Evolutionary conservation across 2,329 filamentous ascomycete genomes (phyloP).

Genomic region (Aspergillus cejpii): DNA sequence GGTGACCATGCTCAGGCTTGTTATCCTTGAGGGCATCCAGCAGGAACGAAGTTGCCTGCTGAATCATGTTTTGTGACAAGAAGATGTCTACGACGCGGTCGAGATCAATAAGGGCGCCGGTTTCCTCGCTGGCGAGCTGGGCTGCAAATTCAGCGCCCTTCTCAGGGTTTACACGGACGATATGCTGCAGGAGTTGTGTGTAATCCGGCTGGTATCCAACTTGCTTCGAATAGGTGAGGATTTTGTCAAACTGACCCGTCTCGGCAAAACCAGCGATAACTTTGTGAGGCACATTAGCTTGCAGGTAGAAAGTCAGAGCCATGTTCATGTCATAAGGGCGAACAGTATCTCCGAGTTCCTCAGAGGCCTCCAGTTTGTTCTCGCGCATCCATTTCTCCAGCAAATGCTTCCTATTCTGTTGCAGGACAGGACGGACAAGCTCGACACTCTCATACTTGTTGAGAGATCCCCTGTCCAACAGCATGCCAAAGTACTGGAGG

Average conservation of each 20-base stretch:
- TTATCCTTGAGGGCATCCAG: constrained; percentile 94
- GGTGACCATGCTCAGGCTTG: constrained; percentile 81
- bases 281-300: constrained; percentile 86
- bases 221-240: constrained; percentile 80
- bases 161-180: constrained; percentile 82
- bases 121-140: constrained; percentile 82
- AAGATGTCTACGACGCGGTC: constrained; percentile 96
- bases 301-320: constrained; percentile 81
- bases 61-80: constrained; percentile 95
- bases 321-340: constrained; percentile 82
- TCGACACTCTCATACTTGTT: constrained; percentile 94
- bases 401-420: constrained; percentile 89
- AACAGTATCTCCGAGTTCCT: constrained; percentile 92
- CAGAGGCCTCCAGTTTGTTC: constrained; percentile 90
- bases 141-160: constrained; percentile 93
- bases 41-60: constrained; percentile 96
- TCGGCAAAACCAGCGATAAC: constrained; percentile 93
- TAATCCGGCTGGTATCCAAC: constrained; percentile 92
- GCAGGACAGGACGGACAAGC: constrained; percentile 82
- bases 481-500: constrained; percentile 94
- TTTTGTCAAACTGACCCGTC: constrained; percentile 94
- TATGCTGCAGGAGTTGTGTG: constrained; percentile 83
- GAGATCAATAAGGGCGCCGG: constrained; percentile 80
- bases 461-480: constrained; percentile 87
- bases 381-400: constrained; percentile 98